Percentiles rank a stretch among this genome's conserved stretches.
phyloP scores from a whole-genome alignment of 805 yeast species.

The Saturnispora bothae region DNA sequence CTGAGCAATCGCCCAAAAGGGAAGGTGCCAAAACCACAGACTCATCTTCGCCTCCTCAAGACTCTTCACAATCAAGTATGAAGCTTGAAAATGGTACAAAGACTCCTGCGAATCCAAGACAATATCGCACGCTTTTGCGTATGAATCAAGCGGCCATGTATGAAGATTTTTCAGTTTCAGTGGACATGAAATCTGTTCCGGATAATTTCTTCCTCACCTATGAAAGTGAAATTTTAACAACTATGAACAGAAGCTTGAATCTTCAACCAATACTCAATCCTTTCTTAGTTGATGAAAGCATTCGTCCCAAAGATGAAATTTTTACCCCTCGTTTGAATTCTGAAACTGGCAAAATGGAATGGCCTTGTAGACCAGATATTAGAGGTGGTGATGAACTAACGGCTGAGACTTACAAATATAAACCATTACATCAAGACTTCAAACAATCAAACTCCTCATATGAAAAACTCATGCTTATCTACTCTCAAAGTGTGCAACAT shows the following conservation, averaged over 20 bases:
- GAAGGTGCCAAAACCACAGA: background rate
- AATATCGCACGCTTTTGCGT: slow-evolving; percentile 64
- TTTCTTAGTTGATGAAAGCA: slow-evolving; percentile 36
- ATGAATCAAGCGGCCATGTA: slow-evolving; percentile 76
- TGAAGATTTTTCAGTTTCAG: slow-evolving; percentile 75
- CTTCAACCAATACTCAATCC: slow-evolving; percentile 68
- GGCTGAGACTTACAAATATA: slow-evolving; percentile 21
- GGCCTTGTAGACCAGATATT: slow-evolving; percentile 32
- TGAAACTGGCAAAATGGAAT: slow-evolving; percentile 23
- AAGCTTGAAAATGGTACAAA: slow-evolving; percentile 1
- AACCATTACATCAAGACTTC: slow-evolving; percentile 50
- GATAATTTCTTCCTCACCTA: slow-evolving; percentile 70
- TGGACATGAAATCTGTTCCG: slow-evolving; percentile 69
- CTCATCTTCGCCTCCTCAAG: background rate
- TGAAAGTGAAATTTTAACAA: slow-evolving; percentile 77
- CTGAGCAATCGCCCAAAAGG: slow-evolving; percentile 9
- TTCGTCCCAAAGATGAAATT: slow-evolving; percentile 33
- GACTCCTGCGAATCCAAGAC: slow-evolving; percentile 36
- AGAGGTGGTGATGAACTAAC: slow-evolving; percentile 24
- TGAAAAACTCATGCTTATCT: slow-evolving; percentile 78
- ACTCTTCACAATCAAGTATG: background rate
- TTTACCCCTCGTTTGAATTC: slow-evolving; percentile 32
- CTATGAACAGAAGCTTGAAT: slow-evolving; percentile 70
- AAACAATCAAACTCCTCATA: slow-evolving; percentile 75
- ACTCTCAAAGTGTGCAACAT: slow-evolving; percentile 39